Percentiles rank a stretch among this genome's conserved stretches.
Evolutionary conservation across 1,284 basidiomycete species (phyloP).

Genomic region (Rhodotorula glutinis): DNA sequence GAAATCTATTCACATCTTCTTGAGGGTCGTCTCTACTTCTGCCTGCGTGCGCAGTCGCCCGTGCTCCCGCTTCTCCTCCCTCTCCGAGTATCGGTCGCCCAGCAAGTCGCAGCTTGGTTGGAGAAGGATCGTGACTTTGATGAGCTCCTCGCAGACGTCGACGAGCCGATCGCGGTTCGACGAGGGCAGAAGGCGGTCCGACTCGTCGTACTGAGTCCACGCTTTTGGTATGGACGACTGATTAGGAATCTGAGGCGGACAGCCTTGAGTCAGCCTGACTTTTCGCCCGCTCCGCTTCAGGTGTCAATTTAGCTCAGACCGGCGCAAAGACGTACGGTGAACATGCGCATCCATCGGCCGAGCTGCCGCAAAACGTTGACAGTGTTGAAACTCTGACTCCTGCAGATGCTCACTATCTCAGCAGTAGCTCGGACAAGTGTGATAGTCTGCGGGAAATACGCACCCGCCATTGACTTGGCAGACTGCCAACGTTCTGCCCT

Average conservation of each 20-base stretch:
- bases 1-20: slow-evolving; percentile 7
- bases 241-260: slow-evolving; percentile 36
- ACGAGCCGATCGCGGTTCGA: slow-evolving; percentile 50
- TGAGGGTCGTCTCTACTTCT: slow-evolving; percentile 45
- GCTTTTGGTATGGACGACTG: slow-evolving; percentile 49
- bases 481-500: slow-evolving; percentile 47
- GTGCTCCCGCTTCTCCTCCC: slow-evolving; percentile 46
- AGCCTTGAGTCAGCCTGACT: not conserved
- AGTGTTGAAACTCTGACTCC: slow-evolving; percentile 48
- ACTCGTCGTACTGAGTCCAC: slow-evolving; percentile 47
- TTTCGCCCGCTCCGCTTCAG: too few species aligned
- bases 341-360: slow-evolving; percentile 50
- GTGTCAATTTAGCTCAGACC: too few species aligned
- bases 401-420: not conserved
- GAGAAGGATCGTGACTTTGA: slow-evolving; percentile 45
- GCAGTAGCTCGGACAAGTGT: not conserved
- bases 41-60: slow-evolving; percentile 48
- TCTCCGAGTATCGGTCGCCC: slow-evolving; percentile 47
- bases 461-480: slow-evolving; percentile 49
- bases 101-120: slow-evolving; percentile 44
- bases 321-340: slow-evolving; percentile 9
- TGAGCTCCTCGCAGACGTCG: slow-evolving; percentile 51
- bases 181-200: slow-evolving; percentile 46
- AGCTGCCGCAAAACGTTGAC: slow-evolving; percentile 49
- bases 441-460: not conserved